phyloP scores from a whole-genome alignment of 495 filamentous ascomycete species.

The Penicillium crystallinum region DNA sequence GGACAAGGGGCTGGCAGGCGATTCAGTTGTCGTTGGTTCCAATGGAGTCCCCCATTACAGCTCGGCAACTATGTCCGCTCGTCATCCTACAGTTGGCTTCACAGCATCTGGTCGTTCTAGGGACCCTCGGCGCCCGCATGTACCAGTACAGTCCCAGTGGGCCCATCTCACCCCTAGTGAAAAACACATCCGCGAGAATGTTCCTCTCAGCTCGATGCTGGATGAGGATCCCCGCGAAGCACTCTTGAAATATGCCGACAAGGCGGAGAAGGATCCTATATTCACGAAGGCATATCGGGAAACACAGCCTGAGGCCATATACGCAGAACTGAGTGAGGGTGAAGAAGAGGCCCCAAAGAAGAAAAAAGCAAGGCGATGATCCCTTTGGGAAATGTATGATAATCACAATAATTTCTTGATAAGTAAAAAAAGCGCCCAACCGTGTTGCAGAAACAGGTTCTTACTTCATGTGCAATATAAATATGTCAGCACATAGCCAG shows the following conservation, averaged over 20 bases:
- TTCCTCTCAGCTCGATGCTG: constrained; percentile 87
- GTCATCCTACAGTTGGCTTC: constrained; percentile 65
- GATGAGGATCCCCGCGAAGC: constrained; percentile 97
- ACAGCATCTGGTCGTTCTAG: constrained; percentile 74
- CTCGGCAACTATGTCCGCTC: constrained; percentile 52
- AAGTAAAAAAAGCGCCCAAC: background rate
- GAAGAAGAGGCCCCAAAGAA: constrained; percentile 66
- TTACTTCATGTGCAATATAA: no score
- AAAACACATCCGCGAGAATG: constrained; percentile 78
- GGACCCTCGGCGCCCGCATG: constrained; percentile 74
- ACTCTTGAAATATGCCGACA: constrained; percentile 88
- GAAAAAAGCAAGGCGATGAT: constrained; percentile 55
- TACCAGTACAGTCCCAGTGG: constrained; percentile 84
- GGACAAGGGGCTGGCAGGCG: constrained; percentile 71
- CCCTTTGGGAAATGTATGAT: background rate
- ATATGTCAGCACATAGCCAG: no score
- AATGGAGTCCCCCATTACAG: constrained; percentile 42
- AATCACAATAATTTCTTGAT: no score
- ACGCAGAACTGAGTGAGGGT: constrained; percentile 87
- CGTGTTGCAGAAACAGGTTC: no score
- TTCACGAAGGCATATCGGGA: constrained; percentile 91
- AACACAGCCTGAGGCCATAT: constrained; percentile 90
- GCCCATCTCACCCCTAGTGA: constrained; percentile 88
- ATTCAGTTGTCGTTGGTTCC: constrained; percentile 62
- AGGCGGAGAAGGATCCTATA: constrained; percentile 86